Conservation (phyloP, 2,329 filamentous ascomycete species). For the Aspergillus bombycis region DNA sequence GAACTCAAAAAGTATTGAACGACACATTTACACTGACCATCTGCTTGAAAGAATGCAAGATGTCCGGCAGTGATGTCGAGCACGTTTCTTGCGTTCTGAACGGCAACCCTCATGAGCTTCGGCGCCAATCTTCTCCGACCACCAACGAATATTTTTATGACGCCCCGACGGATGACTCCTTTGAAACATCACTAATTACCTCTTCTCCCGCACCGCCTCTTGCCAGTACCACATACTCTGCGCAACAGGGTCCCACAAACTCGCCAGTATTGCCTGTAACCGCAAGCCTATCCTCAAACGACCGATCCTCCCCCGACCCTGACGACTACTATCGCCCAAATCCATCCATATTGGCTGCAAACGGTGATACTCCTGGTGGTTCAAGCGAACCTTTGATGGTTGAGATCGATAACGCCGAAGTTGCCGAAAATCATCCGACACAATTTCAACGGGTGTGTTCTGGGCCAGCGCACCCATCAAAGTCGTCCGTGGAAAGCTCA, state of each 20-base stretch:
- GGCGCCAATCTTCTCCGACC: slow-evolving; percentile 35
- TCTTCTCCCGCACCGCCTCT: slow-evolving; percentile 20
- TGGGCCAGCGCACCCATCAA: slow-evolving; percentile 30
- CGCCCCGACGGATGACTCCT: slow-evolving; percentile 24
- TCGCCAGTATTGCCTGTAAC: slow-evolving; percentile 24
- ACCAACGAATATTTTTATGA: slow-evolving; percentile 28
- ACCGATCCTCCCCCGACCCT: slow-evolving; percentile 46
- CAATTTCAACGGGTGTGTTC: slow-evolving; percentile 28
- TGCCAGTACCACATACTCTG: slow-evolving; percentile 25
- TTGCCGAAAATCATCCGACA: slow-evolving; percentile 19
- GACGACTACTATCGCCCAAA: slow-evolving; percentile 57
- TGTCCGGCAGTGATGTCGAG: slow-evolving; percentile 48
- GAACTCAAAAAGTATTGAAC: neutral
- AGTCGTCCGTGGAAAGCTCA: slow-evolving; percentile 25
- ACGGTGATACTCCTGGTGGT: slow-evolving; percentile 28
- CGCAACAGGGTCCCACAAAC: slow-evolving; percentile 24
- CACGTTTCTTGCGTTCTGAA: slow-evolving; percentile 42
- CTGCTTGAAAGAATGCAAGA: slow-evolving; percentile 42
- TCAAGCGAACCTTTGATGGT: slow-evolving; percentile 22
- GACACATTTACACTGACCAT: slow-evolving; percentile 25
- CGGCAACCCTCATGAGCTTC: slow-evolving; percentile 31
- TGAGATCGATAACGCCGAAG: slow-evolving; percentile 26
- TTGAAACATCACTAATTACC: slow-evolving; percentile 33
- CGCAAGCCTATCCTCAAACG: slow-evolving; percentile 22
- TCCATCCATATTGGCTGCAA: slow-evolving; percentile 37